Percentiles rank a stretch among this genome's conserved stretches.
These are phyloP conservation scores for Alternaria novae-zelandiae DNA, from an alignment of 2,329 filamentous ascomycete species.

Conservation along the genomic window DNA sequence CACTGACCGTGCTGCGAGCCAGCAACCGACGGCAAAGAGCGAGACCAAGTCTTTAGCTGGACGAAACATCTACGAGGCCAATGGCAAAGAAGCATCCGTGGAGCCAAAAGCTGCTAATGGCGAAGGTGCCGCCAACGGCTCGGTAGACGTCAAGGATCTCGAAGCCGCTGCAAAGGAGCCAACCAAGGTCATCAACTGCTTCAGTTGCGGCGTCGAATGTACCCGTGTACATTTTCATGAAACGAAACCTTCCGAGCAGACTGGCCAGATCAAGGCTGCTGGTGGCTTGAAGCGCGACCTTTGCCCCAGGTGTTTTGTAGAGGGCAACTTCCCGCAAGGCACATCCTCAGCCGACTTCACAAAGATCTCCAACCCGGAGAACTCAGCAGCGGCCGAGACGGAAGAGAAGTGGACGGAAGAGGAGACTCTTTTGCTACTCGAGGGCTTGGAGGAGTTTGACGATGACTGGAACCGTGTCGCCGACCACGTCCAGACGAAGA, in stretches of 20 bases:
- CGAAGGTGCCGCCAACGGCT: conserved; percentile 73
- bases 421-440: conserved; percentile 85
- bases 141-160: conserved; percentile 68
- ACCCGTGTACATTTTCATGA: conserved; percentile 74
- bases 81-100: conserved; percentile 78
- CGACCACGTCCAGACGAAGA: conserved; percentile 88
- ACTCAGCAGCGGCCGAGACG: conserved; percentile 77
- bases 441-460: conserved; percentile 90
- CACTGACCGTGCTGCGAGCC: conserved; percentile 74
- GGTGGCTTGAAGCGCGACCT: conserved; percentile 79
- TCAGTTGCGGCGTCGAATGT: conserved; percentile 92
- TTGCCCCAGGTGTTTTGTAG: conserved; percentile 88
- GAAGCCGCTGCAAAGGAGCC: conserved; percentile 66
- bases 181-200: conserved; percentile 78
- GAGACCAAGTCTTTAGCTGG: conserved; percentile 92
- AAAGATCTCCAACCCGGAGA: conserved; percentile 86
- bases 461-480: conserved; percentile 96
- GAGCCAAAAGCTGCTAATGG: conserved; percentile 65
- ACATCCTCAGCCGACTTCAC: conserved; percentile 82
- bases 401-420: conserved; percentile 91
- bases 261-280: conserved; percentile 58
- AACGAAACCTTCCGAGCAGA: conserved; percentile 62
- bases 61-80: conserved; percentile 93
- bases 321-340: conserved; percentile 80
- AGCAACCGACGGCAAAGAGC: conserved; percentile 71